Conservation (phyloP, 2,329 filamentous ascomycete species). For the Shiraia bambusicola region DNA sequence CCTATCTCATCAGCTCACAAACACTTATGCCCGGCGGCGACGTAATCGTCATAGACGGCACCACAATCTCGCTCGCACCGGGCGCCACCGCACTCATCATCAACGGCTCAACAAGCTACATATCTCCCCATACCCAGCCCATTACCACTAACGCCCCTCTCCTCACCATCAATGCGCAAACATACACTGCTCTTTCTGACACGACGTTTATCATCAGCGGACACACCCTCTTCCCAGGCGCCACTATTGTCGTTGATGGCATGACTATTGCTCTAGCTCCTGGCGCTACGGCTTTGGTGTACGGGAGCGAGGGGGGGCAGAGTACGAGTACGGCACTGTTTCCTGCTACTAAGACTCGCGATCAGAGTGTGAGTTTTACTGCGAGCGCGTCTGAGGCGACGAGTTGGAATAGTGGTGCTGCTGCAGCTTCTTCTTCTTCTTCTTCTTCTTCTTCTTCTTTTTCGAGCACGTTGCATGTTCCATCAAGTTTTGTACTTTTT, state of each 20-base stretch:
- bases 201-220: conserved; percentile 43
- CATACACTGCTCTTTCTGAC: conserved; percentile 28
- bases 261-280: conserved; percentile 39
- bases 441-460: too few species aligned
- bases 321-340: conserved; percentile 41
- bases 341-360: conserved; percentile 42
- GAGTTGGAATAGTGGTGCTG: too few species aligned
- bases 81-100: conserved; percentile 32
- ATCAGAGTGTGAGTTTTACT: conserved; percentile 9
- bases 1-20: conserved; percentile 41
- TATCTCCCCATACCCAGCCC: conserved; percentile 23
- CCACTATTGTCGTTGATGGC: conserved; percentile 33
- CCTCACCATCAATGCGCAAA: conserved; percentile 35
- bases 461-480: too few species aligned
- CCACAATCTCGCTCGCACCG: conserved; percentile 34
- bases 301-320: conserved; percentile 37
- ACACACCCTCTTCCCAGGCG: conserved; percentile 45
- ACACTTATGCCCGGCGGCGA: conserved; percentile 46
- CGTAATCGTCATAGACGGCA: conserved; percentile 27
- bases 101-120: conserved; percentile 36
- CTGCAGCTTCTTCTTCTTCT: too few species aligned
- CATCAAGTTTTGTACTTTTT: too few species aligned
- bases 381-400: conserved; percentile 18
- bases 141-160: conserved; percentile 30
- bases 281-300: conserved; percentile 41